A percentile compares a stretch with the other conserved stretches of the same genome.
Evolutionary conservation across 495 filamentous ascomycete genomes (phyloP).

Genomic region (Penicillium alfredii): DNA sequence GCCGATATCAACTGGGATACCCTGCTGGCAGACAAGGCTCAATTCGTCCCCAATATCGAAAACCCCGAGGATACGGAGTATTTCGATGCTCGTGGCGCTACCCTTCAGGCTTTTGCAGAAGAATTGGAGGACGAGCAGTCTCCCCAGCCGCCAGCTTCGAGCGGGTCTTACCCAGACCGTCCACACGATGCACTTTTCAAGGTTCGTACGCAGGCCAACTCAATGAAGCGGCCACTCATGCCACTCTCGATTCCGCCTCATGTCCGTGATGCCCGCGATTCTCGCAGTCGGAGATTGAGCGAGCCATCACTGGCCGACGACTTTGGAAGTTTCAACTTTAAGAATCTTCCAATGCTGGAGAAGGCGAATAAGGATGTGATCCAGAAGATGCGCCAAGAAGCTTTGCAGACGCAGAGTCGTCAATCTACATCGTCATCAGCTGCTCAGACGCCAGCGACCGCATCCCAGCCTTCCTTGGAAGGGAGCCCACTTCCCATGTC

Average conservation of each 20-base stretch:
- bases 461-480: conserved; percentile 63
- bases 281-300: conserved; percentile 79
- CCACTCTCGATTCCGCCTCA: conserved; percentile 94
- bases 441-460: conserved; percentile 31
- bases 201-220: conserved; percentile 78
- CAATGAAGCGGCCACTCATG: conserved; percentile 82
- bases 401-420: conserved; percentile 59
- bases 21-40: conserved; percentile 82
- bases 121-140: conserved; percentile 87
- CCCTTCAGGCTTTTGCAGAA: conserved; percentile 79
- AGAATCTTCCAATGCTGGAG: conserved; percentile 92
- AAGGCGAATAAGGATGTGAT: conserved; percentile 99
- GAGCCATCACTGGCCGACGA: conserved; percentile 86
- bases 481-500: conserved; percentile 80
- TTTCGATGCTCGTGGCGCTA: conserved; percentile 88
- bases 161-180: conserved; percentile 60
- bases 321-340: conserved; percentile 94
- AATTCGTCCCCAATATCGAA: conserved; percentile 88
- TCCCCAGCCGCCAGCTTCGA: conserved; percentile 49
- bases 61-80: conserved; percentile 98
- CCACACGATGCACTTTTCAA: conserved; percentile 93
- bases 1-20: conserved; percentile 81
- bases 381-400: conserved; percentile 87
- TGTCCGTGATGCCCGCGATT: conserved; percentile 71
- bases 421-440: conserved; percentile 23